These are phyloP conservation scores for Giardia duodenalis DNA, from an alignment of 208 protist species.

Conservation along the genomic window DNA sequence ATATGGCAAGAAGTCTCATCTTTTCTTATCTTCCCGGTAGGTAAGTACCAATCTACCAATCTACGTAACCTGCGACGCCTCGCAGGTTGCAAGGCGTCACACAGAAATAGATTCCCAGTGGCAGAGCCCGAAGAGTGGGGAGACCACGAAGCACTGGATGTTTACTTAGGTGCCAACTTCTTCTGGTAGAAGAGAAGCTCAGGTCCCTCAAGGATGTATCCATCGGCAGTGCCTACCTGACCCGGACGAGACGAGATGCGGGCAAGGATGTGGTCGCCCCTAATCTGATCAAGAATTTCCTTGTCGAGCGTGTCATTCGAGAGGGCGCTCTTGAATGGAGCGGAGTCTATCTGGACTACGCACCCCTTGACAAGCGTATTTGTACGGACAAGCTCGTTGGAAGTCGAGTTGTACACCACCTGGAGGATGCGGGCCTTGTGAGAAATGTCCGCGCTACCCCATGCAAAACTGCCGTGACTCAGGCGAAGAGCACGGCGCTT, in stretches of 20 bases:
- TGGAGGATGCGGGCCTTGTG: constrained; percentile 79
- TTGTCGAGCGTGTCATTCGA: constrained; percentile 60
- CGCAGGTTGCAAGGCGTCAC: too few species aligned
- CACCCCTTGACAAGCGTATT: constrained; percentile 96
- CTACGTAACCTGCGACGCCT: too few species aligned
- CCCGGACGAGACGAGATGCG: constrained; percentile 85
- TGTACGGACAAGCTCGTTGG: constrained; percentile 96
- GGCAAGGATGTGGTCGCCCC: constrained; percentile 44
- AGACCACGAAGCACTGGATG: background rate
- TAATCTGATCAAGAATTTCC: constrained; percentile 37
- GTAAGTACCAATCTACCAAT: too few species aligned
- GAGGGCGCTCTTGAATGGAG: constrained; percentile 68
- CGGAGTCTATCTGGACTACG: constrained; percentile 84
- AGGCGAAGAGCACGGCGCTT: constrained; percentile 93
- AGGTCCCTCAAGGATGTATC: constrained; percentile 92
- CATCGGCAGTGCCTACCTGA: constrained; percentile 85
- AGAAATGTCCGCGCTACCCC: constrained; percentile 64
- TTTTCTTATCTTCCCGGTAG: too few species aligned
- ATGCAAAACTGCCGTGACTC: constrained; percentile 91
- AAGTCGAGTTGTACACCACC: constrained; percentile 97
- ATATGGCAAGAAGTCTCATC: too few species aligned
- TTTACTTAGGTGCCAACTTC: constrained; percentile 59
- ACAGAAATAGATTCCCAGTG: too few species aligned
- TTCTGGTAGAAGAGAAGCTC: constrained; percentile 97
- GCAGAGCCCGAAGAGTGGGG: background rate